Evolutionary conservation across 305 asterid species (phyloP).

Genomic region (Galium porrigens): DNA sequence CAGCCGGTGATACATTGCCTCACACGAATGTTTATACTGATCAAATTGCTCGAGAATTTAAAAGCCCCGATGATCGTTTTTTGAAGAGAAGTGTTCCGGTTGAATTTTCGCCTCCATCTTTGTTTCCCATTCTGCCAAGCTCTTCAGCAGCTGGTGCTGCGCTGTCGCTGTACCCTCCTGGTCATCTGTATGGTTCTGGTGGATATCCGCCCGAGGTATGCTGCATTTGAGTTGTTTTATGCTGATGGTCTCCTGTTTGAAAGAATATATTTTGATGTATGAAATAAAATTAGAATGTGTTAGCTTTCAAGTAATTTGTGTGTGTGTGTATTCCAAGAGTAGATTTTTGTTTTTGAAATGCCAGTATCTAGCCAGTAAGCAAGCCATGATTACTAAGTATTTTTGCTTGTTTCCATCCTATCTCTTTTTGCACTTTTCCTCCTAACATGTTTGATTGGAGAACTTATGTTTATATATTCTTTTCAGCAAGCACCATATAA

Average conservation of each 20-base stretch:
- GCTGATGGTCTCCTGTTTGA: not conserved
- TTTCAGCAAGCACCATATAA: slow-evolving; percentile 33
- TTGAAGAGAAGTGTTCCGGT: slow-evolving; percentile 25
- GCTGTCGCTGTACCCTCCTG: slow-evolving; percentile 15
- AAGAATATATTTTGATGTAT: not conserved
- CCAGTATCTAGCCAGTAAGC: not conserved
- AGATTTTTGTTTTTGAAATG: too few relatives aligned
- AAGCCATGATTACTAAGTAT: not conserved
- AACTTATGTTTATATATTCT: slow-evolving; percentile 15
- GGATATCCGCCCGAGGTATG: slow-evolving; percentile 39
- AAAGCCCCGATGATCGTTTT: slow-evolving; percentile 20
- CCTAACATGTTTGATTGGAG: not conserved
- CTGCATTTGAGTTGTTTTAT: not conserved
- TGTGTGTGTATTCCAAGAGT: not conserved
- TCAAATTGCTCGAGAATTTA: slow-evolving; percentile 21
- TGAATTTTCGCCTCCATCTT: slow-evolving; percentile 34
- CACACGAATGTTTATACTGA: slow-evolving; percentile 15
- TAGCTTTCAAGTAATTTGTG: not conserved
- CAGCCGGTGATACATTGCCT: slow-evolving; percentile 1
- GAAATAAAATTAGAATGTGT: not conserved
- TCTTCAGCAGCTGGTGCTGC: slow-evolving; percentile 29
- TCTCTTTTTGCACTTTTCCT: not conserved
- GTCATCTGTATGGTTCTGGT: slow-evolving; percentile 25
- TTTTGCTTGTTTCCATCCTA: not conserved
- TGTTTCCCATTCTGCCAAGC: slow-evolving; percentile 29